These are phyloP conservation scores for Trametes cubensis DNA, from an alignment of 768 basidiomycete genomes.

Conservation along the genomic window DNA sequence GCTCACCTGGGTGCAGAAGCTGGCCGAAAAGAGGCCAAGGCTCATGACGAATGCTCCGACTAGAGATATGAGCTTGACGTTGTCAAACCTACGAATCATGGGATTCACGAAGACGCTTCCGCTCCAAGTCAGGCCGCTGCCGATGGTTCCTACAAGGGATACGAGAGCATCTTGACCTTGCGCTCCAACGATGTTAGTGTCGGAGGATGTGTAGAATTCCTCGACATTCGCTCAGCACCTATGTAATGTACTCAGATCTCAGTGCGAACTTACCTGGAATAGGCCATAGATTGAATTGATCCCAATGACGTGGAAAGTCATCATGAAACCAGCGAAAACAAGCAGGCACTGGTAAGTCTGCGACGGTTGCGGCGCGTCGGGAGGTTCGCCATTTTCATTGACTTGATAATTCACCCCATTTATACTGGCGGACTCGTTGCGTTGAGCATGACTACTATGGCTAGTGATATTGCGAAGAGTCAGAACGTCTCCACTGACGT, in stretches of 20 bases:
- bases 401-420: neutral
- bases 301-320: conserved; percentile 50
- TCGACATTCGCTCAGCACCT: conserved; percentile 11
- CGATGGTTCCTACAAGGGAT: conserved; percentile 47
- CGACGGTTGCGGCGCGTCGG: conserved; percentile 29
- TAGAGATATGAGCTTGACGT: conserved; percentile 41
- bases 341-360: conserved; percentile 41
- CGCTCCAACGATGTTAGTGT: conserved; percentile 40
- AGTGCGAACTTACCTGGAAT: conserved; percentile 40
- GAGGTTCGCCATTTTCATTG: neutral
- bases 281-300: conserved; percentile 47
- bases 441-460: neutral
- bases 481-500: neutral
- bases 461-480: conserved; percentile 6
- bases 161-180: conserved; percentile 44
- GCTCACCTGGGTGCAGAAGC: conserved; percentile 41
- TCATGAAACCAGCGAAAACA: conserved; percentile 44
- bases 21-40: conserved; percentile 44
- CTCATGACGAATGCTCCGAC: conserved; percentile 45
- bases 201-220: conserved; percentile 48
- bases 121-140: conserved; percentile 49
- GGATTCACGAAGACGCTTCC: conserved; percentile 48
- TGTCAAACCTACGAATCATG: conserved; percentile 38
- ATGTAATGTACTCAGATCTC: neutral
- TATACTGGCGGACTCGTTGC: neutral